Conservation (phyloP, 305 asterid genomes). For the Euphrasia arctica region DNA sequence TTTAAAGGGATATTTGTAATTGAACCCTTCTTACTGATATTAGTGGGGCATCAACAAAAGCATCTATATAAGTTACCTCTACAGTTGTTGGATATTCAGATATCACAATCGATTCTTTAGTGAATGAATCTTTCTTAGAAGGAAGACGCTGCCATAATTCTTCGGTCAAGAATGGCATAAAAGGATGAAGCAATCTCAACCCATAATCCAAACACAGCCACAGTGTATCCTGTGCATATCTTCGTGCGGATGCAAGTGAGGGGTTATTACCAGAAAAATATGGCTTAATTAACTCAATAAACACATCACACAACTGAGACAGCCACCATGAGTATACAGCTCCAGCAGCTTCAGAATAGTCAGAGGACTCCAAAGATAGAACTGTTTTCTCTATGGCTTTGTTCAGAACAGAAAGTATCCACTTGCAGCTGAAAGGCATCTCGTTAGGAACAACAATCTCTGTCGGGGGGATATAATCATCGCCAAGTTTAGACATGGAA, state of each 20-base stretch:
- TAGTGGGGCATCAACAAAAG: not conserved
- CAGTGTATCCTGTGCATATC: conserved; percentile 61
- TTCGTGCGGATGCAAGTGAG: conserved; percentile 36
- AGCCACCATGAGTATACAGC: conserved; percentile 79
- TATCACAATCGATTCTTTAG: conserved; percentile 17
- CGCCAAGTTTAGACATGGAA: conserved; percentile 82
- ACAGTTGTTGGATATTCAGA: conserved; percentile 14
- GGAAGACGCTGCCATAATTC: conserved; percentile 20
- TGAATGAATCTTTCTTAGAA: conserved; percentile 17
- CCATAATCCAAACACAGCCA: conserved; percentile 84
- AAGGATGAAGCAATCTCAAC: conserved; percentile 69
- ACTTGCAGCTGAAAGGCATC: conserved; percentile 80
- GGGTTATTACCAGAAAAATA: conserved; percentile 49
- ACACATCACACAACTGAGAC: conserved; percentile 68
- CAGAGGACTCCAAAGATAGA: conserved; percentile 52
- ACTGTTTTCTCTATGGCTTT: conserved; percentile 68
- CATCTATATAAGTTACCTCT: conserved; percentile 1
- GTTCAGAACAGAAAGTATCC: conserved; percentile 76
- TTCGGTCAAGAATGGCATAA: conserved; percentile 82
- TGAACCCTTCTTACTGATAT: not conserved
- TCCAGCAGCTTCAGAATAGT: conserved; percentile 75
- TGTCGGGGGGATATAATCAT: conserved; percentile 58
- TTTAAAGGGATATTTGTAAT: not conserved
- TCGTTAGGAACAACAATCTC: conserved; percentile 35
- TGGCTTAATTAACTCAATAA: conserved; percentile 76